These are phyloP conservation scores for Suhomyces bokatorum DNA, from an alignment of 1,139 yeast genomes.

Conservation along the genomic window DNA sequence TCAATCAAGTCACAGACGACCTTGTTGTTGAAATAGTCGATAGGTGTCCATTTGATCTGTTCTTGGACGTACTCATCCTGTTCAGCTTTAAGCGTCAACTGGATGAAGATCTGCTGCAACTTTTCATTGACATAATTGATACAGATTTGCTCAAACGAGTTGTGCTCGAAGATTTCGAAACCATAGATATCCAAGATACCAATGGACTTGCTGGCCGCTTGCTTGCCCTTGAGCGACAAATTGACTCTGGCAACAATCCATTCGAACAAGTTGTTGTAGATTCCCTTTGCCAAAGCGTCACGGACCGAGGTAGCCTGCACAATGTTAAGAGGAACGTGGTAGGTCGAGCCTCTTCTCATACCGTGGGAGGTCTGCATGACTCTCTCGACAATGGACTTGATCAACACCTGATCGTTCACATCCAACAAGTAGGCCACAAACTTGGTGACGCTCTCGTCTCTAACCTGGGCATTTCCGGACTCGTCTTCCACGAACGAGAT, in stretches of 20 bases:
- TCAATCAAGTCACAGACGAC: slow-evolving; percentile 97
- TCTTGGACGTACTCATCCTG: slow-evolving; percentile 97
- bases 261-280: slow-evolving; percentile 89
- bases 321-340: slow-evolving; percentile 88
- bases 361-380: slow-evolving; percentile 90
- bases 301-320: slow-evolving; percentile 94
- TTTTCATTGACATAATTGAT: slow-evolving; percentile 97
- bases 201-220: slow-evolving; percentile 61
- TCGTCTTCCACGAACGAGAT: slow-evolving; percentile 82
- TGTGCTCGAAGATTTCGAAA: slow-evolving; percentile 94
- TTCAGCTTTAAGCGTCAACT: slow-evolving; percentile 91
- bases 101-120: slow-evolving; percentile 94
- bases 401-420: slow-evolving; percentile 68
- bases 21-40: slow-evolving; percentile 92
- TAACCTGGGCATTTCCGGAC: slow-evolving; percentile 77
- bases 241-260: slow-evolving; percentile 98
- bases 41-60: slow-evolving; percentile 96
- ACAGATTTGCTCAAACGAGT: slow-evolving; percentile 95
- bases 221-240: slow-evolving; percentile 49
- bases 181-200: slow-evolving; percentile 98
- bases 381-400: slow-evolving; percentile 72
- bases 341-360: slow-evolving; percentile 85
- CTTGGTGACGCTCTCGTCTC: slow-evolving; percentile 86
- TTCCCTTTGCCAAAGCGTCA: slow-evolving; percentile 93
- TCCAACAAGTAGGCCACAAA: slow-evolving; percentile 91